Evolutionary conservation across 257 asterid species (phyloP), one percentile per base, ranked within the genome.

Genomic region (Hygrophila difformis): DNA sequence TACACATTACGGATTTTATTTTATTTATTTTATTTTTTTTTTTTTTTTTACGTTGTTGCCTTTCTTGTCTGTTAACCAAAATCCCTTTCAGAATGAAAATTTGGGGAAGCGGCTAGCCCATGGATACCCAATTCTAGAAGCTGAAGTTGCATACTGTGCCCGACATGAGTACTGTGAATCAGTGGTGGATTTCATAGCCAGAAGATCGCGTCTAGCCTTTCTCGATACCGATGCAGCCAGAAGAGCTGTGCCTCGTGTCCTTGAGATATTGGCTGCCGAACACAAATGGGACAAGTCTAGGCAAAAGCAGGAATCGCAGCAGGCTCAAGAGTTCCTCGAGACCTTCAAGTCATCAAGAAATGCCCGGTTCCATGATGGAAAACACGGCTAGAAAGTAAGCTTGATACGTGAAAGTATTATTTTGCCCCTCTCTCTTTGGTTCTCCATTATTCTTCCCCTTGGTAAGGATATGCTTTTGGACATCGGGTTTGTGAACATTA

Each of bases 111-210:
- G 99, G 37, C 78, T 91, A 44, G 99, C 99, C 44, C 99, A 91
- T 53, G 96, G 99, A 59, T 82, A 91, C 69, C 99, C 99, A 11
- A 72, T 80, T 64, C 59, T 91, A 44, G 99, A 91, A 68, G 99
- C 99, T 1, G 97, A 91, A 59, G 99, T 86, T 47, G 99, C 99
- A 44, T 86, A 86, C 70, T 76, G 95, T 76, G 97, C 97, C 49
- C 78, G 97, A 49, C 57, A 86, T 29, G 99, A 91, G 39, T 86
- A 91, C 69, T 85, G 98, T 38, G 98, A 89, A 65, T 82, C 94
- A 26, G 96, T 78, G 2, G 94, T 89, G 56, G 96, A 89, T 57
- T 89, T 82, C 71, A 72, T 91, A 44, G 99, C 99, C 44, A 71
- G 99, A 56, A 74, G 99, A 61, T 91, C 79, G 39, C 93, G 99